Conservation (phyloP, 163 green algal species). For the Chloromonas sp. region DNA sequence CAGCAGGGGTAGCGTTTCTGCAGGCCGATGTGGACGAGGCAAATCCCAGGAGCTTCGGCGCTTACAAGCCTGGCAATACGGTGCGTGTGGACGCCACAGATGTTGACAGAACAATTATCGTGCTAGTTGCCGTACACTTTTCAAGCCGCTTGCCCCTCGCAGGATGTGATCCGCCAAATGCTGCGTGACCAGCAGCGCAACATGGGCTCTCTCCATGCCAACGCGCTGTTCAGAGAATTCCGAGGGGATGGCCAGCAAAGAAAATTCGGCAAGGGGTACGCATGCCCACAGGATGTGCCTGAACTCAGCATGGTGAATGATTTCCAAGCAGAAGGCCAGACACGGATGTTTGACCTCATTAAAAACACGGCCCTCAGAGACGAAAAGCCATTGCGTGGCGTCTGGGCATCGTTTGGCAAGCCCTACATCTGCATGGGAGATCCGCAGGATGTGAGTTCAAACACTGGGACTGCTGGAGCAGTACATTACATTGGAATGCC, state of each 20-base stretch:
- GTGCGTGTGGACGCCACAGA: too few species aligned
- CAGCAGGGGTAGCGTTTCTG: slow-evolving; percentile 3
- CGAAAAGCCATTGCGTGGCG: slow-evolving; percentile 30
- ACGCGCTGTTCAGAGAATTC: slow-evolving; percentile 51
- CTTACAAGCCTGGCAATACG: slow-evolving; percentile 7
- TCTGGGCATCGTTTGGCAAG: slow-evolving; percentile 52
- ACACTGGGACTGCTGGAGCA: neutral
- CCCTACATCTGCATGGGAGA: slow-evolving; percentile 42
- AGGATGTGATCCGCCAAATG: slow-evolving; percentile 35
- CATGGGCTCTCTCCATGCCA: slow-evolving; percentile 35
- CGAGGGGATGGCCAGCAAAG: slow-evolving; percentile 16
- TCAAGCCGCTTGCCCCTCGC: too few species aligned
- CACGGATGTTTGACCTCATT: slow-evolving; percentile 47
- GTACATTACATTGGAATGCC: slow-evolving; percentile 1
- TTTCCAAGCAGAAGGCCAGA: slow-evolving; percentile 49
- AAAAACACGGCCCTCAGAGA: slow-evolving; percentile 25
- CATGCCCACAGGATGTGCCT: neutral
- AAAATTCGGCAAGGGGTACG: slow-evolving; percentile 37
- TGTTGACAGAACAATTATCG: too few species aligned
- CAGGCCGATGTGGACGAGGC: slow-evolving; percentile 4
- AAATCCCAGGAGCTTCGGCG: neutral
- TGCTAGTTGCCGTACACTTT: too few species aligned
- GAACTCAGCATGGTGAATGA: slow-evolving; percentile 18
- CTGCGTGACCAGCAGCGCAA: slow-evolving; percentile 51
- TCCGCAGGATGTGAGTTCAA: slow-evolving; percentile 23